phyloP scores from a whole-genome alignment of 345 rosid genomes.

The Salix udensis region DNA sequence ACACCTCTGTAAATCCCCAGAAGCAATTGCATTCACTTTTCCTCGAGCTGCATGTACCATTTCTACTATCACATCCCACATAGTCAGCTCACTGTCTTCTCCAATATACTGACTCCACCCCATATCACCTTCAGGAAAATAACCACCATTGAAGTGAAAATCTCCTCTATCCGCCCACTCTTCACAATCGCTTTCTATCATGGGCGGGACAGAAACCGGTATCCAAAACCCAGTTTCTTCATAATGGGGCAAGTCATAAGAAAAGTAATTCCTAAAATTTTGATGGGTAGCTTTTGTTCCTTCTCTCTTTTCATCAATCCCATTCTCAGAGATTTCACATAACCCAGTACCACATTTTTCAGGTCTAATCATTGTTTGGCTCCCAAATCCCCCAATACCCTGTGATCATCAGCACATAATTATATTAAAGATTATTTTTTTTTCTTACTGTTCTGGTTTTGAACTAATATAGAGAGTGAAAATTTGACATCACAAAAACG shows the following conservation, averaged over 20 bases:
- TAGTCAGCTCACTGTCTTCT: slow-evolving; percentile 73
- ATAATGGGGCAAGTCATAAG: slow-evolving; percentile 63
- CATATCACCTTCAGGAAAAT: slow-evolving; percentile 87
- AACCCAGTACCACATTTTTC: slow-evolving; percentile 21
- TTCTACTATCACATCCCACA: slow-evolving; percentile 92
- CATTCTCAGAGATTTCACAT: neutral
- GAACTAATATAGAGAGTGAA: neutral
- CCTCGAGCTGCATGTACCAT: slow-evolving; percentile 84
- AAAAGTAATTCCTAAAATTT: slow-evolving; percentile 67
- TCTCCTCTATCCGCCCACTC: slow-evolving; percentile 54
- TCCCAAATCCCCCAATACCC: slow-evolving; percentile 7
- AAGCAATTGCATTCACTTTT: slow-evolving; percentile 66
- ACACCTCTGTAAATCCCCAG: slow-evolving; percentile 50
- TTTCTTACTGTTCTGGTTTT: neutral
- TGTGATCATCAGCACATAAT: slow-evolving; percentile 10
- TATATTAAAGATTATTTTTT: neutral
- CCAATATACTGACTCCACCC: slow-evolving; percentile 63
- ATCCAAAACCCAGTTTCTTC: slow-evolving; percentile 98
- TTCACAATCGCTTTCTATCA: slow-evolving; percentile 60
- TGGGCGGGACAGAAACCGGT: slow-evolving; percentile 93
- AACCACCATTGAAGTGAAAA: slow-evolving; percentile 62
- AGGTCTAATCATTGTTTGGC: slow-evolving; percentile 10
- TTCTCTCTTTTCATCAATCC: slow-evolving; percentile 18
- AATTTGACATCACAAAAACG: neutral
- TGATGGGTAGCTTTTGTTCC: slow-evolving; percentile 17